Evolutionary conservation across 192 early-diverging fungal genomes (phyloP), one percentile per base, ranked within the genome.

Genomic region (Backusella westeae): DNA sequence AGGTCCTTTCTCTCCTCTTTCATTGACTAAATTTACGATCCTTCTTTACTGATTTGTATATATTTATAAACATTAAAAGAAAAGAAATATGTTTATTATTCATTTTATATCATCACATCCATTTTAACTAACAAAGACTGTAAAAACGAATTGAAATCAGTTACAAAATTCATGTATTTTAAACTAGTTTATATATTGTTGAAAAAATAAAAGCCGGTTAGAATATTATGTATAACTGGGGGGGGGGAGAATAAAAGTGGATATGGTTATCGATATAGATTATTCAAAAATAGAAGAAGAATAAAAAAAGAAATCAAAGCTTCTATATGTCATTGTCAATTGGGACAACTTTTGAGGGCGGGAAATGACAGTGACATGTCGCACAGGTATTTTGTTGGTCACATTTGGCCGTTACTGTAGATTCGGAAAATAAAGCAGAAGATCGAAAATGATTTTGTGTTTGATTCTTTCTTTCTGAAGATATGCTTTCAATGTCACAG

Each of bases 1-100:
- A 63, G 23, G 21, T 63, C 56, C 56, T 63, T 63, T 63, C 56
- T 56, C 53, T 63, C 56, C 56, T 63, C 56, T 63, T 63, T 63
- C 56, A 63, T 63, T 29, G 56, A 29, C 56, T 63, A 63, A 63
- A 63, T 63, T 23, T 63, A 29, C 56, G 29, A 63, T 63, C 23
- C 56, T 63, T 63, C 56, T 63, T 63, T 26, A 29, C 56, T 26
- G 56, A 10, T 63, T 63, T 63, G 56, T 63, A 63, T 63, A 63
- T 63, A 63, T 63, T 29, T 63, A 63, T 63, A 26, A 63, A 63
- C 56, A 56, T 56, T 63, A 63, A 63, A 63, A 63, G 23, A 59
- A 63, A 63, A 63, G 10, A 63, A 63, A 63, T 19, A 59, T 29
- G 56, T 63, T 63, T 63, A 29, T 63, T 63, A 63, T 63, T 63